A percentile compares a stretch with the other conserved stretches of the same genome.
Evolutionary conservation across 2,329 filamentous ascomycete genomes (phyloP).

Genomic region (Fusarium armeniacum): DNA sequence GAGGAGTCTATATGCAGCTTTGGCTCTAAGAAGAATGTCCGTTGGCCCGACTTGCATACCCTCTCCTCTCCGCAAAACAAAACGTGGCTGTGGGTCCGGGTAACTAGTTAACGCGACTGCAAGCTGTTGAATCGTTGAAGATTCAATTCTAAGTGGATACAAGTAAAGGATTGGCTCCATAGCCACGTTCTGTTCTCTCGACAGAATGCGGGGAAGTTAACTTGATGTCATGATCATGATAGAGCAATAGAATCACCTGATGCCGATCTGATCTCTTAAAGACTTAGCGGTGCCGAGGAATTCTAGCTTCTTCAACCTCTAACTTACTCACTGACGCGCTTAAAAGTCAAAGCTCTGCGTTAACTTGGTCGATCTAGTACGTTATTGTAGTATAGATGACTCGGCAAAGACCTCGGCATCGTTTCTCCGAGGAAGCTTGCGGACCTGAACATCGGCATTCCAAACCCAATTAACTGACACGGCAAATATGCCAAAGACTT

Average conservation of each 20-base stretch:
- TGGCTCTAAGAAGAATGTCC: slow-evolving; percentile 8
- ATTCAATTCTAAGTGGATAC: background rate
- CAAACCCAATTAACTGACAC: background rate
- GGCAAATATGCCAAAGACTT: background rate
- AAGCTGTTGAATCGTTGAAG: background rate
- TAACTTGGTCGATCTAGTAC: background rate
- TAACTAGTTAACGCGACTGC: background rate
- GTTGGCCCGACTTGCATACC: slow-evolving; percentile 25
- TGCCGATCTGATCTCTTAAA: background rate
- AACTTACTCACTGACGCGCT: background rate
- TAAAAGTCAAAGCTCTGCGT: background rate
- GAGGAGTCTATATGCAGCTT: background rate
- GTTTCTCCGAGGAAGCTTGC: background rate
- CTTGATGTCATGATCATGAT: background rate
- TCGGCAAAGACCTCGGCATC: background rate
- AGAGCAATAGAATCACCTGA: background rate
- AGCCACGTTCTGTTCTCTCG: background rate
- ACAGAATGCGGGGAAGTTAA: background rate
- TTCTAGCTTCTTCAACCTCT: background rate
- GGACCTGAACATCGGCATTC: background rate
- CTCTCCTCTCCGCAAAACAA: background rate
- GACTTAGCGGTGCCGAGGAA: background rate
- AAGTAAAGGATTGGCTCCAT: background rate
- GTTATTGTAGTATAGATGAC: background rate
- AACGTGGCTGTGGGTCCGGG: background rate